phyloP scores from a whole-genome alignment of 352 stramenopile genomes.

The Pythium inflatum region DNA sequence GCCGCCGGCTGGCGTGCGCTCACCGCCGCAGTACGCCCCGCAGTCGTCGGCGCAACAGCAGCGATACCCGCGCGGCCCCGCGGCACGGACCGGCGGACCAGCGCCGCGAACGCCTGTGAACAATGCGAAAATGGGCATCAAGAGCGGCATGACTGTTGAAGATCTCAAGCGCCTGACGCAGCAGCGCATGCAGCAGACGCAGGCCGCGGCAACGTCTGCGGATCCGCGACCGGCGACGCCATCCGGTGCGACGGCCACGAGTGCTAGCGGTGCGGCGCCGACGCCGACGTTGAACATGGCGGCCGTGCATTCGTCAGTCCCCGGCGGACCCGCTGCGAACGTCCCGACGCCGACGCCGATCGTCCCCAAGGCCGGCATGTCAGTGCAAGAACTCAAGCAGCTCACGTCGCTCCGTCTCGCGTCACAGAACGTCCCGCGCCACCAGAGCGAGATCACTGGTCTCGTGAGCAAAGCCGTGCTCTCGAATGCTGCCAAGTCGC shows the following conservation, averaged over 20 bases:
- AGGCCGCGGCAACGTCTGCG: conserved; percentile 14
- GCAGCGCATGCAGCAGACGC: conserved; percentile 80
- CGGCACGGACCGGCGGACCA: neutral
- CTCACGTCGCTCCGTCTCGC: conserved; percentile 78
- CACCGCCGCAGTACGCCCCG: conserved; percentile 38
- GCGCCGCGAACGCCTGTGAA: conserved; percentile 46
- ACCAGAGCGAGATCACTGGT: conserved; percentile 69
- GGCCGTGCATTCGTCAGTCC: conserved; percentile 42
- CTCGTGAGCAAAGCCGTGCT: conserved; percentile 80
- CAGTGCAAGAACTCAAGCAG: conserved; percentile 86
- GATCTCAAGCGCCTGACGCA: conserved; percentile 86
- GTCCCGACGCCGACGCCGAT: conserved; percentile 42
- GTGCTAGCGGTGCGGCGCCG: conserved; percentile 18
- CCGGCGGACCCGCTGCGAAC: neutral
- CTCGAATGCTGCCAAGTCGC: conserved; percentile 73
- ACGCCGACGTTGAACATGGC: conserved; percentile 74
- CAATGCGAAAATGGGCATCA: conserved; percentile 84
- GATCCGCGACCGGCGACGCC: conserved; percentile 44
- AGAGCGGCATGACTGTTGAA: conserved; percentile 89
- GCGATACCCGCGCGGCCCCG: conserved; percentile 35
- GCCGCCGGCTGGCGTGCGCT: conserved; percentile 17
- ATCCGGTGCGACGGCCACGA: conserved; percentile 32
- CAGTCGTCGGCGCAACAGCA: conserved; percentile 30
- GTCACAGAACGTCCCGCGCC: conserved; percentile 64
- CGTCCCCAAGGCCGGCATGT: conserved; percentile 82